Evolutionary conservation across 768 basidiomycete genomes (phyloP), one percentile per base, ranked within the genome.

Genomic region (Tricholoma bakamatsutake): DNA sequence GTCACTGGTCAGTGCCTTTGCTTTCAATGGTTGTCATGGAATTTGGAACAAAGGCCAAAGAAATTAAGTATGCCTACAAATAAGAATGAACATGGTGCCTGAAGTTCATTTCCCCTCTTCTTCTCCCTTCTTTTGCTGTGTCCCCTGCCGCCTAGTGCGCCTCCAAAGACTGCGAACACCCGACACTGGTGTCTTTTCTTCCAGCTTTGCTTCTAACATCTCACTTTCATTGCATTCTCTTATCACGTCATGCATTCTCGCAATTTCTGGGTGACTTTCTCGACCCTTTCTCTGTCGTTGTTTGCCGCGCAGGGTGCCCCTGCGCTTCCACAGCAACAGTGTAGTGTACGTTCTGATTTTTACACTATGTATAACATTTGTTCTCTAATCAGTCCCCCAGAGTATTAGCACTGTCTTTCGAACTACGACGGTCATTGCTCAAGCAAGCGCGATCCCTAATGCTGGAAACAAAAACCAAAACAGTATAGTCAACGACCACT

Each of bases 161-260:
- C 67, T 56, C 61, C 28, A 57, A 64, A 69, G 72, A 69, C 70
- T 72, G 68, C 71, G 66, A 70, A 73, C 67, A 66, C 73, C 69
- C 77, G 79, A 77, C 78, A 76, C 79, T 76, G 78, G 79, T 78
- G 79, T 80, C 77, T 70, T 73, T 76, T 75, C 70, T 67, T 67
- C 71, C 55, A 59, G 59, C 58, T 60, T 62, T 62, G 61, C 61
- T 61, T 64, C 69, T 27, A 64, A 64, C 68, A 64, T 57, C 52
- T 63, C 66, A 60, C 67, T 67, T 62, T 62, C 66, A 66, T 64
- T 65, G 62, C 28, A 48, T 52, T 53, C 48, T 56, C 54, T 54
- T 62, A 57, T n/a, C 28, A 65, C 66, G 64, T 62, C 60, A 80
- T 80, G 78, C 73, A 76, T 61, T 62, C 74, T 53, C 74, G 70